Percentiles rank a stretch among this genome's conserved stretches.
Conservation (phyloP, 2,329 filamentous ascomycete genomes). For the Juglanconis oblonga region DNA sequence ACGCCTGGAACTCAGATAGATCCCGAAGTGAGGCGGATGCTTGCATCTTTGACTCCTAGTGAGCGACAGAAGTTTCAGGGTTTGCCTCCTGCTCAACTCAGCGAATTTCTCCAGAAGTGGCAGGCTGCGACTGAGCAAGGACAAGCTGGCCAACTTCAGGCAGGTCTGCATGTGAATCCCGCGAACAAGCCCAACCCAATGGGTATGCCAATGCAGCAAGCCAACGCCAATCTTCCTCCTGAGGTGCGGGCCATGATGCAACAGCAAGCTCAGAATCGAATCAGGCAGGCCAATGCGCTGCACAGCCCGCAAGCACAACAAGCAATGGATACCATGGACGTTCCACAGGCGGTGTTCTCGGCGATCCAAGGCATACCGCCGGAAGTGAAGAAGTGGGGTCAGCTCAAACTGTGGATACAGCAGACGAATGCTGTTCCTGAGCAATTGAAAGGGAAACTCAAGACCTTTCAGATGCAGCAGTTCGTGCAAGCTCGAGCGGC, state of each 20-base stretch:
- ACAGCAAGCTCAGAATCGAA: conserved; percentile 21
- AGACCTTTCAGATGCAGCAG: conserved; percentile 36
- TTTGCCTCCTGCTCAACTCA: conserved; percentile 48
- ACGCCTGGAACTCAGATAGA: conserved; percentile 35
- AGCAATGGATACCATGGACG: conserved; percentile 48
- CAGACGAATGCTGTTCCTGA: conserved; percentile 31
- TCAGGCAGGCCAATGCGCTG: conserved; percentile 22
- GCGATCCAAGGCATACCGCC: conserved; percentile 30
- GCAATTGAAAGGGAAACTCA: conserved; percentile 31
- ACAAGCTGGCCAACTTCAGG: conserved; percentile 23
- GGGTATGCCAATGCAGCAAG: conserved; percentile 20
- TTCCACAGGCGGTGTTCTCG: conserved; percentile 36
- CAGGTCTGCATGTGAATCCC: conserved; percentile 21
- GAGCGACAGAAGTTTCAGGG: conserved; percentile 41
- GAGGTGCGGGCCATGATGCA: conserved; percentile 18
- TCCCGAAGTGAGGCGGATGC: conserved; percentile 38
- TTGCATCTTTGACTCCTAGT: conserved; percentile 44
- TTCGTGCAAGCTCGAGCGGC: conserved; percentile 26
- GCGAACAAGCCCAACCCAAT: conserved; percentile 10
- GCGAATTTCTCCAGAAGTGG: conserved; percentile 51
- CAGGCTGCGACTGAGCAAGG: conserved; percentile 30
- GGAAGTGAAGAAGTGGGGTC: conserved; percentile 48
- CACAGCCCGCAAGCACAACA: conserved; percentile 25
- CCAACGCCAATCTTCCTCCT: conserved; percentile 16
- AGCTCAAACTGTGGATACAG: conserved; percentile 41